Conservation (phyloP, 192 early-diverging fungal genomes). For the Linnemannia hyalina region DNA sequence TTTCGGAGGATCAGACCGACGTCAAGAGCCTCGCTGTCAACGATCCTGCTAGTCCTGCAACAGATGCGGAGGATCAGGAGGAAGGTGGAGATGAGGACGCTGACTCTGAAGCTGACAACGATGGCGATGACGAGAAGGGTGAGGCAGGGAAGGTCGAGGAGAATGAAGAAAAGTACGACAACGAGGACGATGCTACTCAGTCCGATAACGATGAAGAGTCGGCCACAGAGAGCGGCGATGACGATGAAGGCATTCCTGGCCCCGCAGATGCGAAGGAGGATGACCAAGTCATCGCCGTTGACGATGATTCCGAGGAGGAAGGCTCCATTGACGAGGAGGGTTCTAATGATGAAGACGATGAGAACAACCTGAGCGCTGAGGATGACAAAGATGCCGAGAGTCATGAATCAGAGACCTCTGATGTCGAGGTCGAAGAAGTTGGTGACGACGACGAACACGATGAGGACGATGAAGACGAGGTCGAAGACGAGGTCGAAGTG, state of each 20-base stretch:
- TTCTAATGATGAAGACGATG: not conserved
- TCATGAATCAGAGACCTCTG: constrained; percentile 1
- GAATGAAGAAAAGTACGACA: too few relatives aligned
- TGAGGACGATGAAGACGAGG: not conserved
- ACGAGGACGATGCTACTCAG: not conserved
- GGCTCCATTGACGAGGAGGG: not conserved
- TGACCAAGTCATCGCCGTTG: constrained; percentile 5
- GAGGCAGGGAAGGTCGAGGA: not conserved
- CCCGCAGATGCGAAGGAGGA: not conserved
- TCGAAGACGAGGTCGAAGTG: not conserved
- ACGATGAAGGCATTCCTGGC: constrained; percentile 9
- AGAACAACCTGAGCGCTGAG: constrained; percentile 10
- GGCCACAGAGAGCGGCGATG: not conserved
- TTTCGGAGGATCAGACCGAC: not conserved
- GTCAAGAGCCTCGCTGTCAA: not conserved
- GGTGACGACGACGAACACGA: not conserved
- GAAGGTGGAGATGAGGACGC: constrained; percentile 3
- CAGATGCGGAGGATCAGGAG: not conserved
- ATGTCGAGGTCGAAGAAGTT: constrained; percentile 12
- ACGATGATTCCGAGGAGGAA: not conserved
- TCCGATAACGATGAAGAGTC: not conserved
- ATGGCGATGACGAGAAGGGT: constrained; percentile 2
- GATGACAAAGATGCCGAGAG: constrained; percentile 14
- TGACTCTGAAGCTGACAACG: constrained; percentile 13
- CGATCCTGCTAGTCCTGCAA: not conserved